These are phyloP conservation scores for Magnusiomyces sp. DNA, from an alignment of 1,139 yeast genomes.

Conservation along the genomic window DNA sequence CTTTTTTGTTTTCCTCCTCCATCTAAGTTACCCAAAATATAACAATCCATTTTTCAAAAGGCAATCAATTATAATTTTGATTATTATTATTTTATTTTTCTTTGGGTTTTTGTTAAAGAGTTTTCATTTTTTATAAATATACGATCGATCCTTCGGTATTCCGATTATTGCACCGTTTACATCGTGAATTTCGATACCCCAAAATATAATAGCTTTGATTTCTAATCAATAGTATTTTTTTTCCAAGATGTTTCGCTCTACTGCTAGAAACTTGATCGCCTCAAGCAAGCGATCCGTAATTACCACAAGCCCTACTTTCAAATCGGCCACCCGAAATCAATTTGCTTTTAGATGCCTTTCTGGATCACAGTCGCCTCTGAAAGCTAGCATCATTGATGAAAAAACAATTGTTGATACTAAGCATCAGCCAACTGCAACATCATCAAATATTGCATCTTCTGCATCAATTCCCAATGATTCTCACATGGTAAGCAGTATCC, in stretches of 20 bases:
- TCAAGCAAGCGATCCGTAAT: background rate
- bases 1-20: background rate
- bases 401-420: background rate
- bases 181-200: too few relatives aligned
- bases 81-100: background rate
- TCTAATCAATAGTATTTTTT: too few relatives aligned
- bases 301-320: background rate
- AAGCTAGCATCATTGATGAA: conserved; percentile 6
- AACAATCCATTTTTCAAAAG: background rate
- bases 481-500: conserved; percentile 9
- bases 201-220: too few relatives aligned
- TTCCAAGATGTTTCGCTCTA: conserved; percentile 2
- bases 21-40: background rate
- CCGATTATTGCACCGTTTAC: too few relatives aligned
- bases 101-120: background rate
- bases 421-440: background rate
- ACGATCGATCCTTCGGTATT: too few relatives aligned
- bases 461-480: conserved; percentile 11
- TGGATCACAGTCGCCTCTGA: conserved; percentile 2
- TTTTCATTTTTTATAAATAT: too few relatives aligned
- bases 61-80: background rate
- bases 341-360: too few relatives aligned
- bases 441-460: conserved; percentile 1
- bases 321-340: background rate
- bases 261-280: background rate